Conservation (phyloP, 768 basidiomycete species). For the Termitomyces sp. region DNA sequence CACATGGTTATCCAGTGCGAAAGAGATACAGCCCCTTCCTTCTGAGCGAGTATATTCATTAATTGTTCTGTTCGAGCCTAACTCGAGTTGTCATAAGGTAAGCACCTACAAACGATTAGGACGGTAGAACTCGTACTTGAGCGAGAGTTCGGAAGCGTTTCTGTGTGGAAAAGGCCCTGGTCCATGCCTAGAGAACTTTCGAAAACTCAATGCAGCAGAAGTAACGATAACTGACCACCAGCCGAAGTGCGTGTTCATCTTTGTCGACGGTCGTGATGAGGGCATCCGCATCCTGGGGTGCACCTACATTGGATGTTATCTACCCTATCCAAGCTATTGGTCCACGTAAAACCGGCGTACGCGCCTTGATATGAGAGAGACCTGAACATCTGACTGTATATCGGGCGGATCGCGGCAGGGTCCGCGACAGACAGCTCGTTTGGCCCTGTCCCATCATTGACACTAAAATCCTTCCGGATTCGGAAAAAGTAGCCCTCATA, state of each 20-base stretch:
- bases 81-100: neutral
- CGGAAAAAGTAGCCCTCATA: conserved; percentile 6
- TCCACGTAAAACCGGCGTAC: neutral
- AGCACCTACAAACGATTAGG: no score
- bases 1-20: conserved; percentile 16
- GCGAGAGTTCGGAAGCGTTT: neutral
- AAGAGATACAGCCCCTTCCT: conserved; percentile 3
- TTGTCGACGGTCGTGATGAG: conserved; percentile 15
- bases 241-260: conserved; percentile 9
- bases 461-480: neutral
- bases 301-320: neutral
- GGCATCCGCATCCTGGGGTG: conserved; percentile 14
- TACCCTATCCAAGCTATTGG: neutral
- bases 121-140: neutral
- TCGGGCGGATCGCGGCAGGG: conserved; percentile 16
- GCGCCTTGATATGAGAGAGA: conserved; percentile 19
- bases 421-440: conserved; percentile 29
- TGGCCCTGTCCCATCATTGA: conserved; percentile 20
- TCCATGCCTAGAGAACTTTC: neutral
- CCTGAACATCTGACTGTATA: conserved; percentile 22
- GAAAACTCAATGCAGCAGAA: neutral
- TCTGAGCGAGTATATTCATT: neutral
- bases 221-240: conserved; percentile 6
- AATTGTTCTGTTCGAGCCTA: neutral
- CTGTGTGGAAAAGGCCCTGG: neutral